Evolutionary conservation across 805 yeast genomes (phyloP), one percentile per base, ranked within the genome.

Genomic region (Lipomyces chichibuensis): DNA sequence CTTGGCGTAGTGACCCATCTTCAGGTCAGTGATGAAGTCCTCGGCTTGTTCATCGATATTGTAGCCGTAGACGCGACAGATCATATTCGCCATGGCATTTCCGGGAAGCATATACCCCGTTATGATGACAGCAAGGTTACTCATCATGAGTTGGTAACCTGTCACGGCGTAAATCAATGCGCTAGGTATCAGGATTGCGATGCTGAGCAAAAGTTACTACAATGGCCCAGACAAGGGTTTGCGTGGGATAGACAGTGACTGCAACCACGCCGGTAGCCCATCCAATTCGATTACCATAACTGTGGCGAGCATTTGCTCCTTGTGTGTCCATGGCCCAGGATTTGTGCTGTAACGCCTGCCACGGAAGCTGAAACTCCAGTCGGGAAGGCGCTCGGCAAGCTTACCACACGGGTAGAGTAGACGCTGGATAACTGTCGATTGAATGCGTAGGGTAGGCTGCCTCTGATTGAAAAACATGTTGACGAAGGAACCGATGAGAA

Each of bases 381-480:
- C 70, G 3, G 71, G 71, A 2, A 67, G 55, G 20, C 39, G 9
- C 63, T 62, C 58, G 20, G 57, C 52, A 32, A 81, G 67, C 59
- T 78, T 76, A 63, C 92, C 92, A 35, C 84, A 69, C 4, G 91
- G 90, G 75, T 82, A 86, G 2, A 89, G 82, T 59, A 87, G 67
- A 1, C 92, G 91, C 82, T 85, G 88, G 0, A 90, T 84, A 65
- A 86, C 80, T 65, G 89, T 82, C 46, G 89, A 84, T 32, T 85
- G 82, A 57, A 88, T 88, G 65, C 79, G 74, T 65, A 87, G 80
- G 0, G 84, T 74, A 2, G 91, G 91, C 59, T 81, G 76, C 75
- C 87, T 88, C 72, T 86, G 76, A 33, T 85, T 81, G 72, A 88
- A 88, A 70, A 88, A 82, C 66, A 85, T 78, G 75, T 88, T 88